Percentiles rank a stretch among this genome's conserved stretches.
phyloP scores from a whole-genome alignment of 2,329 filamentous ascomycete genomes.

The Scytalidium lignicola region DNA sequence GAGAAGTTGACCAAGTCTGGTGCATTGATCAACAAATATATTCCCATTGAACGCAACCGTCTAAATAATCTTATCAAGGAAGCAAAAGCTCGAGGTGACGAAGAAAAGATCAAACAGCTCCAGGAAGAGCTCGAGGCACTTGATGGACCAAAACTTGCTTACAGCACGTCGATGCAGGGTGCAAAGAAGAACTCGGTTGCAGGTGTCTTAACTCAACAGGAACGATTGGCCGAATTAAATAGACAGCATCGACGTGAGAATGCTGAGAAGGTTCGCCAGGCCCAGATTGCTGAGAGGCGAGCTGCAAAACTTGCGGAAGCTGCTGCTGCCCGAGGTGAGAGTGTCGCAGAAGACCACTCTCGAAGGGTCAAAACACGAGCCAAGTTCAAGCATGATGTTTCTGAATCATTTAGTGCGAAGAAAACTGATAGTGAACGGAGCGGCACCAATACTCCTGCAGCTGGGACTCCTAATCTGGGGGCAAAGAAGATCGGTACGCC shows the following conservation, averaged over 20 bases:
- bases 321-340: conserved; percentile 59
- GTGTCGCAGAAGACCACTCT: conserved; percentile 51
- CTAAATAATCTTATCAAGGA: conserved; percentile 61
- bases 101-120: conserved; percentile 47
- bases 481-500: conserved; percentile 37
- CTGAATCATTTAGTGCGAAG: conserved; percentile 39
- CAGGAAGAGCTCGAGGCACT: conserved; percentile 59
- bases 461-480: conserved; percentile 37
- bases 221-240: conserved; percentile 80
- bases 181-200: conserved; percentile 39
- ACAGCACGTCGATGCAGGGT: conserved; percentile 56
- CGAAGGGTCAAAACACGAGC: conserved; percentile 61
- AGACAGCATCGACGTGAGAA: conserved; percentile 78
- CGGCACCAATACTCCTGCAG: conserved; percentile 45
- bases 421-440: conserved; percentile 46
- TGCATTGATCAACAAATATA: conserved; percentile 60
- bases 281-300: conserved; percentile 75
- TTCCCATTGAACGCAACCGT: conserved; percentile 62
- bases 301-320: conserved; percentile 55
- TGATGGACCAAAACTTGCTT: conserved; percentile 67
- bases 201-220: conserved; percentile 61
- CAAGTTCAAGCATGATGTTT: conserved; percentile 63
- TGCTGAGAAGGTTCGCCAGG: conserved; percentile 83
- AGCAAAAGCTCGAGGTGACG: conserved; percentile 60
- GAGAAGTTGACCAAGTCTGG: conserved; percentile 70